Base-by-base conservation (phyloP, 768 basidiomycete genomes). In the Roridomyces roridus region DNA sequence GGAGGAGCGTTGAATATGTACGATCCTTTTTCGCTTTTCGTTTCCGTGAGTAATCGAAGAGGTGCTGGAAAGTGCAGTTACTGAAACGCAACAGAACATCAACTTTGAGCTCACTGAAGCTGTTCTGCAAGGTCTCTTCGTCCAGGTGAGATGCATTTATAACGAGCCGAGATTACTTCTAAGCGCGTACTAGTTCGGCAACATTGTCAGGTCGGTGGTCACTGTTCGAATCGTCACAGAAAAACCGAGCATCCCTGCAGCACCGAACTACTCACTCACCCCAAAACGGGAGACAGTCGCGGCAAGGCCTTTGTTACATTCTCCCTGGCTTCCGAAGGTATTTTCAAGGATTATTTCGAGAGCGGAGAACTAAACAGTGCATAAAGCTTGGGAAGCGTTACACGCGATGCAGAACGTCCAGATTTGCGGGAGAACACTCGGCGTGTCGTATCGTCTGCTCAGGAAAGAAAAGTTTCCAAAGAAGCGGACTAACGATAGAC, bases 11-110 rank as follows among this genome's bases (percentile, higher is more conserved):
- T 64, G 6, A n/a, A 51, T 2, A 17, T 45, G 7, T 64, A 61
- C 52, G 59, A 64, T n/a, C 56, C 63, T 1, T 58, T 59, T 31
- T 23, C 56, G 2, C 23, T 64, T 6, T 61, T 55, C 24, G 61
- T 55, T 42, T 46, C 59, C 25, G 63, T 64, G 24, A 50, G 63
- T 28, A 3, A 4, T 18, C 9, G n/a, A n/a, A 7, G 24, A 34
- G 11, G 31, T 15, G 3, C 15, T 34, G 4, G 31, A 34, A 8
- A 34, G 15, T 11, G 15, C 4, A 10, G 31, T 15, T 36, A 15
- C 25, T 1, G 3, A 2, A 49, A 26, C 18, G 14, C 8, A 18
- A 5, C 17, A 62, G 61, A 62, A 62, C 43, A 25, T 62, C 6
- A 23, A 44, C 23, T 43, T 51, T n/a, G 49, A 37, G 25, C 34